phyloP scores from a whole-genome alignment of 371 early-diverging fungal species.

The Entomophthora muscae region DNA sequence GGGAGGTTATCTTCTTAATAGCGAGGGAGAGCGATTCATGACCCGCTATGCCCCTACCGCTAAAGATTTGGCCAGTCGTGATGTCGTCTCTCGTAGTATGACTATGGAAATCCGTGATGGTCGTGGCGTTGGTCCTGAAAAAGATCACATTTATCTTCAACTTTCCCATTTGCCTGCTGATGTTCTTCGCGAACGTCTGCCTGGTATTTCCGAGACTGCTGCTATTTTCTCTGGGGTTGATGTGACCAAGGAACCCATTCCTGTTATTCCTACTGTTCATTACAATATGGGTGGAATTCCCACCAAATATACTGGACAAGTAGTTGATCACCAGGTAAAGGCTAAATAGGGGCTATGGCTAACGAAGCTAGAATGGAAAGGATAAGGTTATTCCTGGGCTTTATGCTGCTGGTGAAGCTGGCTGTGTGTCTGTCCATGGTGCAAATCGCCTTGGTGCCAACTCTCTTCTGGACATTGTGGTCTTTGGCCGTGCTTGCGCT shows the following conservation, averaged over 20 bases:
- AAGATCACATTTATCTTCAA: slow-evolving; percentile 92
- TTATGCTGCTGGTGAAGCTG: slow-evolving; percentile 90
- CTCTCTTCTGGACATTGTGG: slow-evolving; percentile 89
- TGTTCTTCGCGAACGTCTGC: slow-evolving; percentile 83
- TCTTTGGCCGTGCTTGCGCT: slow-evolving; percentile 92
- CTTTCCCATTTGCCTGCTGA: slow-evolving; percentile 88
- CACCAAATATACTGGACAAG: slow-evolving; percentile 92
- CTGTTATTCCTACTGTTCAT: slow-evolving; percentile 97
- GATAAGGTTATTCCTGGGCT: slow-evolving; percentile 79
- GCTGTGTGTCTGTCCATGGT: slow-evolving; percentile 90
- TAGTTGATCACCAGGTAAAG: slow-evolving; percentile 48
- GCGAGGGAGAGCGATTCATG: slow-evolving; percentile 95
- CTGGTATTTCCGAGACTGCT: slow-evolving; percentile 96
- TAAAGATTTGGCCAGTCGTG: slow-evolving; percentile 93
- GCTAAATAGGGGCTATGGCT: no score
- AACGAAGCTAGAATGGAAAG: slow-evolving; percentile 28
- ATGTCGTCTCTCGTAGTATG: slow-evolving; percentile 96
- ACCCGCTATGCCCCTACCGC: slow-evolving; percentile 97
- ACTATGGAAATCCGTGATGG: slow-evolving; percentile 96
- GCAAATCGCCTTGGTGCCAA: slow-evolving; percentile 96
- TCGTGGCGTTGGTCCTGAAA: slow-evolving; percentile 89
- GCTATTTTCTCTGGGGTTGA: slow-evolving; percentile 96
- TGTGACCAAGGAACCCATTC: slow-evolving; percentile 97
- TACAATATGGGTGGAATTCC: slow-evolving; percentile 99
- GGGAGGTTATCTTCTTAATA: slow-evolving; percentile 86